Evolutionary conservation across 2,329 filamentous ascomycete genomes (phyloP), one percentile per base, ranked within the genome.

Genomic region (Colletotrichum gigasporum): DNA sequence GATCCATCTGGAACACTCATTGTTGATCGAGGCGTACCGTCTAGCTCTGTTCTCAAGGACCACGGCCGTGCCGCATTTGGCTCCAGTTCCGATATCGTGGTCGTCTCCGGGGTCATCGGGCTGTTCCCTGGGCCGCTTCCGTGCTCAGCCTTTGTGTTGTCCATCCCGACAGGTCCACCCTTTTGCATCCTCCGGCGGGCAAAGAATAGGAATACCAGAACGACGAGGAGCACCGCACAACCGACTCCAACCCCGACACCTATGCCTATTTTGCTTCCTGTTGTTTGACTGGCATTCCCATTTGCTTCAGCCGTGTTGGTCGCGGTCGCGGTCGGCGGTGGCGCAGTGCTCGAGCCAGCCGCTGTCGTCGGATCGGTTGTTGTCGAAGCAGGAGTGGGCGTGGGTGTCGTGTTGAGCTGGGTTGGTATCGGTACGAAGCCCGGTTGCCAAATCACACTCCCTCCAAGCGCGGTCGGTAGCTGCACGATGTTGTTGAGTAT

Each of bases 401-500:
- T 20, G 22, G 63, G 34, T 24, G 34, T 41, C 11, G 41, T 48
- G 34, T 22, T 34, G 0, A 52, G 26, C 16, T 48, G 42, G 4
- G 57, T 42, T 6, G 48, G 61, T 10, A 67, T 70, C 12, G 73
- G 73, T 8, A 71, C 66, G 30, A 68, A 61, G 24, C 70, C 71
- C n/a, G 69, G 63, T 48, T 70, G 65, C 66, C 67, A 71, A 32
- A 67, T 56, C 12, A 76, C 71, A 52, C 69, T 73, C 2, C 69
- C 71, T 22, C 72, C 71, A 1, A 65, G 28, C 0, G 61, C 48
- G 1, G 61, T 63, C 8, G 75, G 75, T 28, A 77, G 69, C n/a
- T 63, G 67, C 8, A 71, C 73, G 8, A 72, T 67, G 53, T 71
- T 70, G 2, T 60, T 58, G 18, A 77, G 71, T 4, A 54, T 59